Percentiles rank a stretch among this genome's conserved stretches.
phyloP scores from a whole-genome alignment of 768 basidiomycete genomes.

The Trametes cinnabarina region DNA sequence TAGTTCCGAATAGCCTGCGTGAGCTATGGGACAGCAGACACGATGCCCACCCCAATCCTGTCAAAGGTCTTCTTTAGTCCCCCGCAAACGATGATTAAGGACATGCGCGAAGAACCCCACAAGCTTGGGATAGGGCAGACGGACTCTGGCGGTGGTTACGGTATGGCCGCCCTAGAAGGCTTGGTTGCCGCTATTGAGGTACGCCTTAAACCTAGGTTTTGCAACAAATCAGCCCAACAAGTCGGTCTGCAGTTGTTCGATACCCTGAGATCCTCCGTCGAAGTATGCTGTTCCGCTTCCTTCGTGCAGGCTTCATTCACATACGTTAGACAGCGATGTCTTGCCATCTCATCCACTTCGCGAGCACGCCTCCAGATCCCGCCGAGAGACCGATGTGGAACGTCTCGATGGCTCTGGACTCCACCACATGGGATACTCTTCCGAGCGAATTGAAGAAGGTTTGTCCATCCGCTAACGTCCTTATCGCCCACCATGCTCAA shows the following conservation, averaged over 20 bases:
- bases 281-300: not conserved
- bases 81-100: slow-evolving; percentile 37
- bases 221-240: not conserved
- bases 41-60: slow-evolving; percentile 52
- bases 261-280: slow-evolving; percentile 22
- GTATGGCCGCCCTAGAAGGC: slow-evolving; percentile 71
- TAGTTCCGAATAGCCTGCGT: slow-evolving; percentile 53
- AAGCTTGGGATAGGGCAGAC: slow-evolving; percentile 60
- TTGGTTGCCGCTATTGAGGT: slow-evolving; percentile 51
- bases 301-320: not conserved
- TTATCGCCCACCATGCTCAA: no score
- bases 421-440: slow-evolving; percentile 57
- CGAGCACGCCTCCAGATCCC: slow-evolving; percentile 54
- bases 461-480: slow-evolving; percentile 7
- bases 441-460: slow-evolving; percentile 65
- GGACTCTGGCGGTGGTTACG: slow-evolving; percentile 37
- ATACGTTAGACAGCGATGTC: slow-evolving; percentile 5
- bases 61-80: slow-evolving; percentile 57
- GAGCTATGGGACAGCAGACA: slow-evolving; percentile 61
- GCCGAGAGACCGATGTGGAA: slow-evolving; percentile 58
- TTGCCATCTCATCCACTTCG: slow-evolving; percentile 53
- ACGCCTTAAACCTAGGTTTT: no score
- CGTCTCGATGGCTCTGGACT: slow-evolving; percentile 22
- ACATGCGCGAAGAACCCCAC: slow-evolving; percentile 45
- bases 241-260: slow-evolving; percentile 41